A percentile compares a stretch with the other conserved stretches of the same genome.
Evolutionary conservation across 2,329 filamentous ascomycete genomes (phyloP).

Genomic region (Pyrenophora graminea): DNA sequence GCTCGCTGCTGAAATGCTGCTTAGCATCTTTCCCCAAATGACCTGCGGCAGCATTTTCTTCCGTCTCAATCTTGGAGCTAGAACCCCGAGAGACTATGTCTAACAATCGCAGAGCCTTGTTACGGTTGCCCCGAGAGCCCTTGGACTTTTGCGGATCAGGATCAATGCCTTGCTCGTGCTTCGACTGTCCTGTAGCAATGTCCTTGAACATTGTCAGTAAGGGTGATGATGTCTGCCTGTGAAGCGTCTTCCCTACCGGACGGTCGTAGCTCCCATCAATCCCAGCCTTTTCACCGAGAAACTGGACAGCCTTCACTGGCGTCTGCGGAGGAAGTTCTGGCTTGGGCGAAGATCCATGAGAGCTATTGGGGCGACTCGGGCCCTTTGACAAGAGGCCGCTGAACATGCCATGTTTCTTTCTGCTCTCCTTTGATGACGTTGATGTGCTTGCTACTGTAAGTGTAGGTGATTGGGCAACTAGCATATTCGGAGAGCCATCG

Average conservation of each 20-base stretch:
- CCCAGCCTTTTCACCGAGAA: slow-evolving; percentile 22
- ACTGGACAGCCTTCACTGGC: slow-evolving; percentile 27
- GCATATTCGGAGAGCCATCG: not conserved
- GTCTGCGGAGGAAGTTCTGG: slow-evolving; percentile 26
- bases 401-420: slow-evolving; percentile 26
- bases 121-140: slow-evolving; percentile 9
- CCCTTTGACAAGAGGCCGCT: slow-evolving; percentile 18
- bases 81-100: slow-evolving; percentile 11
- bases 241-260: slow-evolving; percentile 9
- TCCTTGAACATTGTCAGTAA: slow-evolving; percentile 5
- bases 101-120: slow-evolving; percentile 20
- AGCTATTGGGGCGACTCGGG: slow-evolving; percentile 10
- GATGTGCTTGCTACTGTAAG: slow-evolving; percentile 3
- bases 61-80: slow-evolving; percentile 6
- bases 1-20: slow-evolving; percentile 14
- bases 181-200: slow-evolving; percentile 7
- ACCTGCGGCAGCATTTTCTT: not conserved
- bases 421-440: slow-evolving; percentile 8
- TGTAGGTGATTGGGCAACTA: slow-evolving; percentile 5
- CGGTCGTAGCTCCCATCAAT: slow-evolving; percentile 7
- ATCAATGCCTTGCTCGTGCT: slow-evolving; percentile 16
- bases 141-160: slow-evolving; percentile 11
- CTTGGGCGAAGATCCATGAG: slow-evolving; percentile 1
- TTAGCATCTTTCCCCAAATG: slow-evolving; percentile 10
- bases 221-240: slow-evolving; percentile 4